Evolutionary conservation across 176 grass and related monocot genomes (phyloP).

Genomic region (Dactylis glomerata): DNA sequence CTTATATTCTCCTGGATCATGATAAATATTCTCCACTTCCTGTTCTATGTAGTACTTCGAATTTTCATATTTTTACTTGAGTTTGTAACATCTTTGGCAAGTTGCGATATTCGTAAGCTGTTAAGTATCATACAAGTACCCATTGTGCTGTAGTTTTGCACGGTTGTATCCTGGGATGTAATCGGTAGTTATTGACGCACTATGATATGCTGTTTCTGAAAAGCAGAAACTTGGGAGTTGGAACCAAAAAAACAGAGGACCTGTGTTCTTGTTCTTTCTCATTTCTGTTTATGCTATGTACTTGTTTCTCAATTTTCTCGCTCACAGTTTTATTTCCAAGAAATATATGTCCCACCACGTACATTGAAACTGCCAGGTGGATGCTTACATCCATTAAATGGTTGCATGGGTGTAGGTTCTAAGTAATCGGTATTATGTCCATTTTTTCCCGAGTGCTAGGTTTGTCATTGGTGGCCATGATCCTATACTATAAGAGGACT

Average conservation of each 20-base stretch:
- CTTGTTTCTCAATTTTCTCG: not conserved
- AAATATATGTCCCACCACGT: not conserved
- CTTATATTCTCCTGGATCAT: not conserved
- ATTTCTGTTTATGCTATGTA: not conserved
- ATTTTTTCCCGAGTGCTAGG: slow-evolving; percentile 14
- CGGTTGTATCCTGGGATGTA: not conserved
- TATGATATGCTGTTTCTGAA: slow-evolving; percentile 3
- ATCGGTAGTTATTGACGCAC: not conserved
- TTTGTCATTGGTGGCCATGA: not conserved
- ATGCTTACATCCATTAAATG: not conserved
- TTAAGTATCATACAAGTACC: not conserved
- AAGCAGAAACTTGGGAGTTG: not conserved
- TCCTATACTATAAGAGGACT: not conserved
- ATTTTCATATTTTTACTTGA: not conserved
- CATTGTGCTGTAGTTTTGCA: not conserved
- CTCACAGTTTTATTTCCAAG: not conserved
- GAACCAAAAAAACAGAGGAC: not conserved
- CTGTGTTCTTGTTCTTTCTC: not conserved
- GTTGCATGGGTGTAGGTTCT: not conserved
- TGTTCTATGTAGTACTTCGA: not conserved
- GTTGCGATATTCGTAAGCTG: not conserved
- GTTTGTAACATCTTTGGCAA: not conserved
- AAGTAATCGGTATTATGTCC: not conserved
- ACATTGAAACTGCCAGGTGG: not conserved
- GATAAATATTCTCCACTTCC: not conserved